Evolutionary conservation across 2,329 filamentous ascomycete genomes (phyloP), one percentile per base, ranked within the genome.

Genomic region (Penicillium sp.): DNA sequence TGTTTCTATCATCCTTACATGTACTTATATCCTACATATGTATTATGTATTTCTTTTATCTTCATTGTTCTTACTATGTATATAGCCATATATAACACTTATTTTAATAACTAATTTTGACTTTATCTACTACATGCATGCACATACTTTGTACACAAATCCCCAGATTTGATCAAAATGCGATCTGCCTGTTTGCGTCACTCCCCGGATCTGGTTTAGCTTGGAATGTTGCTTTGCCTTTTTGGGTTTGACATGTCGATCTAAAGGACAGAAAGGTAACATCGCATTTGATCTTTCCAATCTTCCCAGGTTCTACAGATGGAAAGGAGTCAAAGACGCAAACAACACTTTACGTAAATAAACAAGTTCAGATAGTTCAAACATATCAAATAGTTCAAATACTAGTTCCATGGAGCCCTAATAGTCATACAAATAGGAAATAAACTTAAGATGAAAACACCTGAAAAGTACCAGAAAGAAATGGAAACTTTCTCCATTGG

Each of bases 131-230:
- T 21, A 15, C 39, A 38, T 9, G n/a, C 36, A 39, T 19, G 36
- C 9, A 12, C 43, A 29, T 23, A 23, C 23, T 17, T 35, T 35
- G 33, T 35, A 35, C 33, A 53, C 7, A 31, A 13, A 44, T 19
- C 45, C 52, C 47, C 53, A 42, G 53, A 44, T 51, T 41, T 42
- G 21, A 41, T 19, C n/a, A 21, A 25, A 17, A 29, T 29, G 12
- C 39, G 33, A 48, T 48, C 39, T n/a, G 29, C 25, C 55, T 61
- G 64, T 67, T 67, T 67, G 65, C 65, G 64, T 67, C 65, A 67
- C 57, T 33, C 43, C 59, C 65, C 65, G 65, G 64, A 67, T 64
- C 51, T 53, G 61, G 65, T 61, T 62, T 67, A 65, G 65, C 58
- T 38, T 61, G 61, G 60, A 67, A 67, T 67, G 60, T 58, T 60